Conservation (phyloP, 2,329 filamentous ascomycete genomes). For the Drechslerella coelobrocha region DNA sequence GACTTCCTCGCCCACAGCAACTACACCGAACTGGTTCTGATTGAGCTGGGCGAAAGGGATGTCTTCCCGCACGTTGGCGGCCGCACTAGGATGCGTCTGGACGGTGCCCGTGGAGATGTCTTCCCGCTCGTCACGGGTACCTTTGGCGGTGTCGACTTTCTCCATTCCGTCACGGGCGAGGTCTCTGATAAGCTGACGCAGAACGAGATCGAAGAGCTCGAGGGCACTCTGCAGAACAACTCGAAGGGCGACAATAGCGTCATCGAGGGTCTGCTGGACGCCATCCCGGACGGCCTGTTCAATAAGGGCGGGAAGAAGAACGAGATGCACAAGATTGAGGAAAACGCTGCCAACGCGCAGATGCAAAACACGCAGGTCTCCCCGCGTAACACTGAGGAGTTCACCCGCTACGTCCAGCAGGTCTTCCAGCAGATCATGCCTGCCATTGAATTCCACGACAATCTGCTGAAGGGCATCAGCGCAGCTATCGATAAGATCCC, state of each 20-base stretch:
- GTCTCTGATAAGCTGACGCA: constrained; percentile 89
- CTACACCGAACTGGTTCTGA: constrained; percentile 85
- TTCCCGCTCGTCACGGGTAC: constrained; percentile 89
- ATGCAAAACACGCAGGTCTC: constrained; percentile 76
- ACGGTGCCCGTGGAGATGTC: constrained; percentile 69
- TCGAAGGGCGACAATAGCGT: constrained; percentile 62
- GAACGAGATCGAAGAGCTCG: constrained; percentile 85
- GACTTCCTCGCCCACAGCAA: constrained; percentile 95
- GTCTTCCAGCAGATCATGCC: constrained; percentile 83
- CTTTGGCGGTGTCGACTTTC: constrained; percentile 92
- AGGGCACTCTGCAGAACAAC: constrained; percentile 75
- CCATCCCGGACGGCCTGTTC: constrained; percentile 81
- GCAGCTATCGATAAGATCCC: constrained; percentile 84
- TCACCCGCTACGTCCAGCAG: constrained; percentile 76
- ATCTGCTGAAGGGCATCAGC: constrained; percentile 79
- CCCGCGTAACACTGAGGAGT: constrained; percentile 82
- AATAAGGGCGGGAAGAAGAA: constrained; percentile 71
- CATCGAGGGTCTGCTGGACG: constrained; percentile 78
- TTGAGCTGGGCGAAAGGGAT: constrained; percentile 80
- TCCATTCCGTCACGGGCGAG: constrained; percentile 81
- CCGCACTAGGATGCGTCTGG: constrained; percentile 72
- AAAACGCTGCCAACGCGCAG: constrained; percentile 73
- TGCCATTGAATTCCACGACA: constrained; percentile 87
- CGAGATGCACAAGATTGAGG: constrained; percentile 68
- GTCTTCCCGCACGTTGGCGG: constrained; percentile 88